Base-by-base conservation (phyloP, 2,329 filamentous ascomycete species). In the Phialophora macrospora region DNA sequence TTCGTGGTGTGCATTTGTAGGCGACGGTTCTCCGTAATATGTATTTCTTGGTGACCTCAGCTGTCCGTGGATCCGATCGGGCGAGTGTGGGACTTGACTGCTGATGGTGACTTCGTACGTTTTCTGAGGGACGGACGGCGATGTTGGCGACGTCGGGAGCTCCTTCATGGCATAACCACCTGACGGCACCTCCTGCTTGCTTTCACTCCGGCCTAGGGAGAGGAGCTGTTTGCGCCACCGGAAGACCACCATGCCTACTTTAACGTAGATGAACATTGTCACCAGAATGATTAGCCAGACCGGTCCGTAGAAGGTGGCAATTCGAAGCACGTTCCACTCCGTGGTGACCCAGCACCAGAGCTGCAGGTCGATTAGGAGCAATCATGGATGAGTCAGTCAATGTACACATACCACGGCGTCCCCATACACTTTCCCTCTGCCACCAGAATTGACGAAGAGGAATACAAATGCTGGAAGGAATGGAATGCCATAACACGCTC, bases 331-430 rank as follows among this genome's bases (percentile, higher is more conserved):
- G 63, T 91, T 88, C 85, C 88, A 93, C 4, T 85, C 77, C 2
- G 79, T 74, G 1, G 83, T 80, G 20, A 95, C 82, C 91, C 91
- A 95, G 75, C 92, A 96, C 92, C 91, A 96, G 24, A 95, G 77
- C 82, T 84, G 30, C 12, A 14, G 54, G 28, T 8, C 17, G 22
- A 30, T 60, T 26, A 51, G 58, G 12, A 30, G 24, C 34, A 24
- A 20, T 52, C 7, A 60, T 24, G 26, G 46, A 49, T 30, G 44
- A 12, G n/a, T 11, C 30, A 32, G 5, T 17, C 30, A 24, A 14
- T 8, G 30, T 24, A 14, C 41, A 72, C 79, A 73, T 77, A 84
- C 83, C 1, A 85, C 86, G 30, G 91, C 91, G 71, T 90, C 83
- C 0, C 91, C 91, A 74, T 93, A 93, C 60, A 94, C 84, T 2